Base-by-base conservation (phyloP, 2,329 filamentous ascomycete species). In the Alternaria arborescens region DNA sequence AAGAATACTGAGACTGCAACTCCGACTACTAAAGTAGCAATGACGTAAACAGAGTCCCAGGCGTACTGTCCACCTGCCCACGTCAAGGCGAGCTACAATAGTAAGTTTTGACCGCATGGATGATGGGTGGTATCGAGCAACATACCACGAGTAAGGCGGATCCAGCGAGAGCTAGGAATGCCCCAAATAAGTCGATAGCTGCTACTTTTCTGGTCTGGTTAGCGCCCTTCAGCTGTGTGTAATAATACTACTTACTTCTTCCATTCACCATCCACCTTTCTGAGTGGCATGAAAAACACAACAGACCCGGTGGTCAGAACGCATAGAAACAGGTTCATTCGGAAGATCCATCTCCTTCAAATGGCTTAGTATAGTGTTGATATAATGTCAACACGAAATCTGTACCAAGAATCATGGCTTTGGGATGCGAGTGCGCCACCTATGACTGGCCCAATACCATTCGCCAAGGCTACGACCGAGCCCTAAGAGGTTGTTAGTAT, bases 181-280 rank as follows among this genome's bases (percentile, higher is more conserved):
- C 78, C 1, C 88, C 88, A 34, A 79, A 82, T 64, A 85, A 88
- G 72, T 91, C 88, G 53, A 90, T 87, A 43, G 83, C 68, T 22
- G 58, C 58, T 28, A 68, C 6, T 53, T 70, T 70, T 8, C 68
- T 70, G 22, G 6, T 18, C 2, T 12, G n/a, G 5, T 68, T 36
- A 70, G 61, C 10, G 16, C 16, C 12, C 14, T 6, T 4, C 46
- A 36, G 8, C 10, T 4, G 11, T 1, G 16, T n/a, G 11, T 5
- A 10, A 14, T 8, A 1, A 7, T 28, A 1, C 26, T 28, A 61
- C 71, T 57, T 8, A 86, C 68, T 47, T 83, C 86, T 43, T 83
- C 80, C 85, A 87, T 36, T 84, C 78, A 0, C 77, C 47, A 78
- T 81, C 46, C 80, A 84, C 8, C 76, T 80, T 22, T 46, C 82